A percentile compares a stretch with the other conserved stretches of the same genome.
phyloP scores from a whole-genome alignment of 1,139 yeast species.

The Yamadazyma atmosphaerica region DNA sequence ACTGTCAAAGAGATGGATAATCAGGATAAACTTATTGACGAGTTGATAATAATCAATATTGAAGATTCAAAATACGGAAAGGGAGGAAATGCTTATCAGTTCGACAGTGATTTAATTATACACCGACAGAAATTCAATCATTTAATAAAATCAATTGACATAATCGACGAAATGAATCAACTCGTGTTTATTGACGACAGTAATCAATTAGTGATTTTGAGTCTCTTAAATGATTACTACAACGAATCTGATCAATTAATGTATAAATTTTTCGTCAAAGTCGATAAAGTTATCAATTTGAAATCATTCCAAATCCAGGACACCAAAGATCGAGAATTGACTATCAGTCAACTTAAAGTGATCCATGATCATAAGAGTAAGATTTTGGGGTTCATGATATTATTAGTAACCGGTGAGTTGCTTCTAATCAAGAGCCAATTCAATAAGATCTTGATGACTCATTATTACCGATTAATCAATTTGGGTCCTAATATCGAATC shows the following conservation, averaged over 20 bases:
- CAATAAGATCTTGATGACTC: slow-evolving; percentile 20
- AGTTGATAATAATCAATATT: slow-evolving; percentile 38
- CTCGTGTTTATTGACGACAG: slow-evolving; percentile 32
- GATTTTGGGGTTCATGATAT: slow-evolving; percentile 32
- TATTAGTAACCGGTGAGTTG: slow-evolving; percentile 40
- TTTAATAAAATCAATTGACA: slow-evolving; percentile 25
- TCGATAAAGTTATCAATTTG: slow-evolving; percentile 38
- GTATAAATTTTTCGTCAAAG: slow-evolving; percentile 32
- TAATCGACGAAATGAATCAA: slow-evolving; percentile 13
- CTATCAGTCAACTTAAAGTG: slow-evolving; percentile 28
- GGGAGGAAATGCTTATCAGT: slow-evolving; percentile 34
- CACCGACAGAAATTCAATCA: slow-evolving; percentile 43
- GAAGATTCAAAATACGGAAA: slow-evolving; percentile 33
- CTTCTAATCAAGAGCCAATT: slow-evolving; percentile 38
- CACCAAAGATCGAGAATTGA: slow-evolving; percentile 12
- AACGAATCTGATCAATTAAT: slow-evolving; percentile 20
- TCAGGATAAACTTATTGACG: slow-evolving; percentile 28
- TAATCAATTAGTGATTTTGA: slow-evolving; percentile 32
- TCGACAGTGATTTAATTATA: slow-evolving; percentile 40
- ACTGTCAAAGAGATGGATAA: slow-evolving; percentile 17
- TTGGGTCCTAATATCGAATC: slow-evolving; percentile 32
- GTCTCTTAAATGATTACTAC: slow-evolving; percentile 17
- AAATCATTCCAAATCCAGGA: neutral
- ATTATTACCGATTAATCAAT: slow-evolving; percentile 40
- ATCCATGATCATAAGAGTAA: slow-evolving; percentile 16